Conservation (phyloP, 2,329 filamentous ascomycete species). For the Colletotrichum karsti region DNA sequence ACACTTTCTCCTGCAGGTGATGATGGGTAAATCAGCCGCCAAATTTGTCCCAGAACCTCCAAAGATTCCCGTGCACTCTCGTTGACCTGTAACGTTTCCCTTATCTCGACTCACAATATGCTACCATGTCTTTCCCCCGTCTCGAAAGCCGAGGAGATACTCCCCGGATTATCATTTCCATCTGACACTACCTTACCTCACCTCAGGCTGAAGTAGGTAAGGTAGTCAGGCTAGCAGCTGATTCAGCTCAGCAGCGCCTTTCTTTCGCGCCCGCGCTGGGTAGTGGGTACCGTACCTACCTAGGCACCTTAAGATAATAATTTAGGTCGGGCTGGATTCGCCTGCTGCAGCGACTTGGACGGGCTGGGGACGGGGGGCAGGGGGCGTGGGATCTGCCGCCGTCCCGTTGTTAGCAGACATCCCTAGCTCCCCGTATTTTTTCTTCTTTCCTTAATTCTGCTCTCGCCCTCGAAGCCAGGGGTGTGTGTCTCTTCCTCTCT, state of each 20-base stretch:
- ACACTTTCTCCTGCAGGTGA: conserved; percentile 10
- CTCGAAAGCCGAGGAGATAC: not conserved
- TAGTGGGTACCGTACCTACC: no score
- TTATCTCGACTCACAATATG: not conserved
- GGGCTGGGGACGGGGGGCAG: not conserved
- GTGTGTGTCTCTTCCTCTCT: not conserved
- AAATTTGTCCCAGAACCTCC: no score
- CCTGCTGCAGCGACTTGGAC: not conserved
- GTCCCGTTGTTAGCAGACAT: conserved; percentile 21
- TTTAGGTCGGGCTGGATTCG: not conserved
- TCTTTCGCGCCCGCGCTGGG: not conserved
- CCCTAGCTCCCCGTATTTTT: not conserved
- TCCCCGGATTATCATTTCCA: not conserved
- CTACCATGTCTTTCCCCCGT: no score
- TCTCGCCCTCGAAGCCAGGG: not conserved
- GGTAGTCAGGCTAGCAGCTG: not conserved
- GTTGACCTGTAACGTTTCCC: not conserved
- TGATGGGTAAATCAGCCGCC: conserved; percentile 18
- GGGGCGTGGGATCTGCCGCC: conserved; percentile 12
- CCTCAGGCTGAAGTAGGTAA: no score
- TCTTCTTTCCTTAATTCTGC: not conserved
- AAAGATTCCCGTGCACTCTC: not conserved
- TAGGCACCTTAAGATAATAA: no score
- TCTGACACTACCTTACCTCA: no score
- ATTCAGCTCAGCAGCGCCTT: not conserved